Conservation (phyloP, 2,329 filamentous ascomycete species). For the Colletotrichum sp. region DNA sequence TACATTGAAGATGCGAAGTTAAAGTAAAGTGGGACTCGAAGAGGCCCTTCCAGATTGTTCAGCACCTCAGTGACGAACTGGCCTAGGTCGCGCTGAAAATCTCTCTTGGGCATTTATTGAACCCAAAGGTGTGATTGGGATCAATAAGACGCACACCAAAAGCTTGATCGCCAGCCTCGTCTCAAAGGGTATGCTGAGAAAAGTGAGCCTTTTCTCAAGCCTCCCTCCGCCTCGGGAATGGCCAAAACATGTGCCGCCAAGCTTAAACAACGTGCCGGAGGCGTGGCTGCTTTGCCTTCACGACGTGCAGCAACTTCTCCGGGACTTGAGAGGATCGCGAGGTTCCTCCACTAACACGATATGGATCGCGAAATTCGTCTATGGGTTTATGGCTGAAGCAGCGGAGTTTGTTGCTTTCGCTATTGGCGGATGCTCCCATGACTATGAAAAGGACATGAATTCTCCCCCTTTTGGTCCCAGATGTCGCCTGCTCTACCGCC, state of each 20-base stretch:
- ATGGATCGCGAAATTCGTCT: rapidly evolving
- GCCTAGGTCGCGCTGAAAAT: background rate
- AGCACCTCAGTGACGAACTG: background rate
- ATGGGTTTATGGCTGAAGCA: background rate
- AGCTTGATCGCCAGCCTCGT: background rate
- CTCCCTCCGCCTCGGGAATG: background rate
- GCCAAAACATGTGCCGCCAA: background rate
- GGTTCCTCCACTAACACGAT: background rate
- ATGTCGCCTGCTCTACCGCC: background rate
- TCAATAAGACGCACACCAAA: background rate
- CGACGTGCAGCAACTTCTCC: background rate
- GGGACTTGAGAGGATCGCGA: background rate
- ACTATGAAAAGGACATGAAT: background rate
- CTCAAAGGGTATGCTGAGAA: background rate
- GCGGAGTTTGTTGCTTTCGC: background rate
- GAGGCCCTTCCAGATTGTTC: background rate
- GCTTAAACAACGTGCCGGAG: background rate
- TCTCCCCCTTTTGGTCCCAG: rapidly evolving
- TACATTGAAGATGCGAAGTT: background rate
- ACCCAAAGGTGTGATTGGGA: background rate
- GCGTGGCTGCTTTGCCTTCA: background rate
- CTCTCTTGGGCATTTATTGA: background rate
- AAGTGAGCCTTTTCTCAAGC: background rate
- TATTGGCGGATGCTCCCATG: background rate
- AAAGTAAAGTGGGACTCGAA: background rate